Base-by-base conservation (phyloP, 352 stramenopile species). In the Pythium rishiriense region DNA sequence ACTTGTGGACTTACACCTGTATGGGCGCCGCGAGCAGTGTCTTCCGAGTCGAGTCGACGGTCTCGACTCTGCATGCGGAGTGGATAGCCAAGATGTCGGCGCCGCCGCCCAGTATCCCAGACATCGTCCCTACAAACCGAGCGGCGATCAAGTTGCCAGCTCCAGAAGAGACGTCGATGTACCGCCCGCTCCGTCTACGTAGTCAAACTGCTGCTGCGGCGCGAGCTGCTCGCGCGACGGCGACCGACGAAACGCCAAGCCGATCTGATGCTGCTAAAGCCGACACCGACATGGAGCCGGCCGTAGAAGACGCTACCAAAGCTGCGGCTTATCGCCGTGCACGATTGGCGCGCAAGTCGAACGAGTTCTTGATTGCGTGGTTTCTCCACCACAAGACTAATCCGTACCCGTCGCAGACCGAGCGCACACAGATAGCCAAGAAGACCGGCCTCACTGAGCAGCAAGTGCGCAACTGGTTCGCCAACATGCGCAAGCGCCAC, bases 401-500 rank as follows among this genome's bases (percentile, higher is more conserved):
- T 25, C 86, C 86, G 69, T 95, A 95, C 59, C 86, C 86, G 45
- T 88, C 84, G 1, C 59, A 74, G 1, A 57, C 72, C 9, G 86
- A 95, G 70, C 86, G 86, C 26, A 15, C 68, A 21, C 69, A 87
- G 45, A 93, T 95, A 43, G 84, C 86, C 4, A 74, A 77, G 5
- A 79, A 77, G 51, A 93, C 84, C 4, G 82, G 81, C 0, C 63
- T 95, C 28, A 79, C 76, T 7, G 86, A 93, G 68, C 85, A 92
- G 56, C 86, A 95, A 60, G 85, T 95, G 59, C 85, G 85, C 63
- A 93, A 95, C 58, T 95, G 86, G 86, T 95, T 95, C 69, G 85
- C 86, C 21, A 95, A 95, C 63, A 95, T 95, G 84, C 86, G 86
- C 48, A 95, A 95, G 62, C 84, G 86, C 48, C 86, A 95, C 68